A percentile compares a stretch with the other conserved stretches of the same genome.
Evolutionary conservation across 345 rosid genomes (phyloP).

Genomic region (Hevea brasiliensis): DNA sequence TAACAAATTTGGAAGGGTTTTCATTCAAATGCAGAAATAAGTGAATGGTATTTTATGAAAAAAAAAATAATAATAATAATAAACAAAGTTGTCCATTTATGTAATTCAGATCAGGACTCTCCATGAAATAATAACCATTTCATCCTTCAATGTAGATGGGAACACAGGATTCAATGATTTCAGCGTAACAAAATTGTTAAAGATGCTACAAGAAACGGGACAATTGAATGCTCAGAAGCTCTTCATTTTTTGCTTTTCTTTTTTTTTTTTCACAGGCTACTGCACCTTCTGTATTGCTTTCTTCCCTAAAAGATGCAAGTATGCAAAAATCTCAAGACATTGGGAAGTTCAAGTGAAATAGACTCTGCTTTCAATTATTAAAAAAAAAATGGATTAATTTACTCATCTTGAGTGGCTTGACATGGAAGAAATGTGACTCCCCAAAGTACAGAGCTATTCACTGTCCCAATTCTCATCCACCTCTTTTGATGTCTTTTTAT

Average conservation of each 20-base stretch:
- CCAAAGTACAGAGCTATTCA: constrained; percentile 36
- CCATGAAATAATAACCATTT: background rate
- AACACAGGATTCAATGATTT: too few relatives aligned
- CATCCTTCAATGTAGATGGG: too few relatives aligned
- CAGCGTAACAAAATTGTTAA: too few relatives aligned
- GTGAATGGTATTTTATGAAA: background rate
- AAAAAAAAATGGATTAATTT: background rate
- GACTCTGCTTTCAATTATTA: constrained; percentile 8
- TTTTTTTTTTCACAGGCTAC: background rate
- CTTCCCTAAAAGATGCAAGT: background rate
- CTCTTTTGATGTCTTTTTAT: constrained; percentile 34
- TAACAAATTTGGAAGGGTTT: too few relatives aligned
- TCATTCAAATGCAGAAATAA: background rate
- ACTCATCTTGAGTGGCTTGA: background rate
- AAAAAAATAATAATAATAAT: too few relatives aligned
- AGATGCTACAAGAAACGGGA: background rate
- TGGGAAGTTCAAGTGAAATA: background rate
- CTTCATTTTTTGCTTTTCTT: too few relatives aligned
- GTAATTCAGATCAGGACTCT: background rate
- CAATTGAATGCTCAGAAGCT: background rate
- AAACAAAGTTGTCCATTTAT: too few relatives aligned
- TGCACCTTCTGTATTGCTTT: background rate
- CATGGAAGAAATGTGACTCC: background rate
- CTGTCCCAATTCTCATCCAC: constrained; percentile 67
- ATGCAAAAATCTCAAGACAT: background rate